Percentiles rank a stretch among this genome's conserved stretches.
These are phyloP conservation scores for Perkinsus marinus DNA, from an alignment of 169 alveolate genomes.

Conservation along the genomic window DNA sequence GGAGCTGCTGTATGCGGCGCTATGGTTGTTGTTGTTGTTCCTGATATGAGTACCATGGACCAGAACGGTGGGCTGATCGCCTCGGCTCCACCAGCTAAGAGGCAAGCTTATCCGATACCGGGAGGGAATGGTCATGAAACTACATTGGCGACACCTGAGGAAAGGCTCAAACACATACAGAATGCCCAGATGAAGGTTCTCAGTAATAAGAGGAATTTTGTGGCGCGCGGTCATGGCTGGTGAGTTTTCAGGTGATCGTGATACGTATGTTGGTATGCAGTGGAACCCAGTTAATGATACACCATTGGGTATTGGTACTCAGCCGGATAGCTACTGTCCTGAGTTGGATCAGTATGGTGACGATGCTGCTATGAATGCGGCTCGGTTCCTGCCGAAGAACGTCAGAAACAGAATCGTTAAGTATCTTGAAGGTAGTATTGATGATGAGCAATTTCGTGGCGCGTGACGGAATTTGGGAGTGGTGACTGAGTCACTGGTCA, in stretches of 20 bases:
- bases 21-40: too few relatives aligned
- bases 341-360: background rate
- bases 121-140: background rate
- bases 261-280: background rate
- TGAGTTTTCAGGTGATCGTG: background rate
- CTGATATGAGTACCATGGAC: background rate
- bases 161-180: background rate
- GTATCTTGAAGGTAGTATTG: background rate
- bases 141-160: background rate
- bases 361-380: background rate
- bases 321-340: background rate
- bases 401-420: background rate
- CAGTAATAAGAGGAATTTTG: background rate
- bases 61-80: background rate
- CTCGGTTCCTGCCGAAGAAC: background rate
- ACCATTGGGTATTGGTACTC: background rate
- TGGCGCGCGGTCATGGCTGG: background rate
- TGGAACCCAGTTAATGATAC: background rate
- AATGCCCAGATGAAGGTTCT: background rate
- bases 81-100: background rate
- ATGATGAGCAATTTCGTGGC: background rate
- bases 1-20: too few relatives aligned
- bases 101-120: background rate
- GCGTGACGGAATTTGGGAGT: background rate
- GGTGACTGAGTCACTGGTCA: background rate